Percentiles rank a stretch among this genome's conserved stretches.
Conservation (phyloP, 495 filamentous ascomycete genomes). For the Hapsidospora chrysogenum region DNA sequence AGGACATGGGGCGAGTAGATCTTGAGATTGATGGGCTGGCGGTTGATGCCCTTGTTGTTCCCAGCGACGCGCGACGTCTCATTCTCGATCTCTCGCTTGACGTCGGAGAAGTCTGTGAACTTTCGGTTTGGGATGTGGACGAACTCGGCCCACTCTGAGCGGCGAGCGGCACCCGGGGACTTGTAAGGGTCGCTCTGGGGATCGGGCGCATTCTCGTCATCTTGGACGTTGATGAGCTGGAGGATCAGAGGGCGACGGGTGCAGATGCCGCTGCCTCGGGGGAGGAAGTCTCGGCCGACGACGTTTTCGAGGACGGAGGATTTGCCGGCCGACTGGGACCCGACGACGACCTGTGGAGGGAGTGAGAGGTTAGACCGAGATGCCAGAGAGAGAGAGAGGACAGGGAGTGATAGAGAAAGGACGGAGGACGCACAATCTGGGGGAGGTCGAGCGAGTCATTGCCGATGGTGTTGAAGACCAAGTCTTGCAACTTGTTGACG, state of each 20-base stretch:
- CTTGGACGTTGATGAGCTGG: conserved; percentile 94
- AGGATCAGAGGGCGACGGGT: conserved; percentile 87
- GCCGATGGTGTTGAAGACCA: conserved; percentile 98
- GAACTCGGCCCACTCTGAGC: conserved; percentile 88
- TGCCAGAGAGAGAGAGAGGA: background rate
- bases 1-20: conserved; percentile 97
- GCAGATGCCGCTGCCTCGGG: conserved; percentile 91
- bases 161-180: conserved; percentile 24
- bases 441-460: conserved; percentile 95
- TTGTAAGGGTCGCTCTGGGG: conserved; percentile 32
- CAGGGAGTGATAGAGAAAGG: background rate
- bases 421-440: conserved; percentile 66
- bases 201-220: conserved; percentile 55
- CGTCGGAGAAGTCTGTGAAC: conserved; percentile 81
- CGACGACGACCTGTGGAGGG: conserved; percentile 71
- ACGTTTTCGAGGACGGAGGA: conserved; percentile 99
- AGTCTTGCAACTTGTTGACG: conserved; percentile 92
- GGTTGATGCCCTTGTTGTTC: conserved; percentile 96
- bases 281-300: conserved; percentile 91
- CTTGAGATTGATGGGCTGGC: conserved; percentile 95
- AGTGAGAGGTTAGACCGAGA: background rate
- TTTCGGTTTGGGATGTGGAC: conserved; percentile 80
- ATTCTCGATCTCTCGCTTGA: conserved; percentile 93
- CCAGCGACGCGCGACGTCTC: conserved; percentile 92
- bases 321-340: conserved; percentile 96